These are phyloP conservation scores for Ceriops zippeliana DNA, from an alignment of 345 rosid species.

Conservation along the genomic window DNA sequence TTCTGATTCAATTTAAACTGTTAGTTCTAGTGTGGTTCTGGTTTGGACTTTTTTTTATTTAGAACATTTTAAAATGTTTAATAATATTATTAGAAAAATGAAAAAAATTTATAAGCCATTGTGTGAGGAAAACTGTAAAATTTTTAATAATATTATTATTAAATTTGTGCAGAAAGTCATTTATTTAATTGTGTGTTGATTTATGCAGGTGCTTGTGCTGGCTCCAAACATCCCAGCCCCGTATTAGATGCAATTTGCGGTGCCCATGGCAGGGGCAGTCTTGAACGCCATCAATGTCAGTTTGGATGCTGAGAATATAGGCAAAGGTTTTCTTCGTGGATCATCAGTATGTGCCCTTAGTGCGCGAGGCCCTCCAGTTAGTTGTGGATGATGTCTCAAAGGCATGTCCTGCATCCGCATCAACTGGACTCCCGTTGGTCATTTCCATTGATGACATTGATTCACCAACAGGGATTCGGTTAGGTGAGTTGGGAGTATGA, in stretches of 20 bases:
- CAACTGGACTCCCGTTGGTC: slow-evolving; percentile 29
- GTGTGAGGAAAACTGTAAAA: too few relatives aligned
- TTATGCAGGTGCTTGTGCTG: slow-evolving; percentile 56
- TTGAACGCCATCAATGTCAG: slow-evolving; percentile 71
- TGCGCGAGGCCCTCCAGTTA: slow-evolving; percentile 42
- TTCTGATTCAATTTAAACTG: too few relatives aligned
- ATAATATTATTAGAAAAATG: too few relatives aligned
- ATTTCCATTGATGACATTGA: slow-evolving; percentile 51
- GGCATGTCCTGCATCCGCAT: neutral
- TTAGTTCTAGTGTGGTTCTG: too few relatives aligned
- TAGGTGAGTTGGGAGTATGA: too few relatives aligned
- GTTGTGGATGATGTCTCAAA: slow-evolving; percentile 15
- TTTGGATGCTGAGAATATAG: slow-evolving; percentile 54
- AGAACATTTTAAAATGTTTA: too few relatives aligned
- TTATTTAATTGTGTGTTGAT: too few relatives aligned
- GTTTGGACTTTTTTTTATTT: too few relatives aligned
- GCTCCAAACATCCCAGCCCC: slow-evolving; percentile 81
- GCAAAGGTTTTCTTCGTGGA: slow-evolving; percentile 67
- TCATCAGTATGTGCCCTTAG: slow-evolving; percentile 38
- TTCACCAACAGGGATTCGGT: slow-evolving; percentile 41
- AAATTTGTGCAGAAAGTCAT: too few relatives aligned
- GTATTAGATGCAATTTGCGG: slow-evolving; percentile 84
- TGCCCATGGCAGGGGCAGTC: slow-evolving; percentile 83
- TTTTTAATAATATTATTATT: too few relatives aligned
- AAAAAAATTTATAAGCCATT: too few relatives aligned